These are phyloP conservation scores for Malus hybrid DNA, from an alignment of 331 rosid genomes.

Conservation along the genomic window DNA sequence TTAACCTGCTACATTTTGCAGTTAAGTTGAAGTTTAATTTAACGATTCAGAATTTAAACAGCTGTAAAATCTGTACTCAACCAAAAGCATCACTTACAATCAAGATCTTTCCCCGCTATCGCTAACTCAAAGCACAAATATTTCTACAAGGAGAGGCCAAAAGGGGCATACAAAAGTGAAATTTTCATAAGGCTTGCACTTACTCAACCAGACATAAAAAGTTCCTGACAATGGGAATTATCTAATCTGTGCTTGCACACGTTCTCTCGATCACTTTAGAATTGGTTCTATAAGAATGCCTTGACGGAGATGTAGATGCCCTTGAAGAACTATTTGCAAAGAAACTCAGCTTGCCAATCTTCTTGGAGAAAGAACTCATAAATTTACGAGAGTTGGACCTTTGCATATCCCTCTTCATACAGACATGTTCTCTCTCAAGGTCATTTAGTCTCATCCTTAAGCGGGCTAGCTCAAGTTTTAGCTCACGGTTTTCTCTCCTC, in stretches of 20 bases:
- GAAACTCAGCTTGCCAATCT: slow-evolving; percentile 61
- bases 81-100: slow-evolving; percentile 15
- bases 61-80: slow-evolving; percentile 15
- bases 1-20: background rate
- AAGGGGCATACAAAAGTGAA: slow-evolving; percentile 16
- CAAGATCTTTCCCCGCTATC: slow-evolving; percentile 26
- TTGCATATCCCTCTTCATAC: slow-evolving; percentile 95
- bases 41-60: slow-evolving; percentile 10
- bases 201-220: slow-evolving; percentile 17
- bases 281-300: slow-evolving; percentile 77
- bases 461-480: slow-evolving; percentile 85
- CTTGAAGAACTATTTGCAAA: slow-evolving; percentile 79
- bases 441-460: slow-evolving; percentile 89
- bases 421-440: slow-evolving; percentile 92
- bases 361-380: slow-evolving; percentile 82
- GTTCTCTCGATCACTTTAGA: slow-evolving; percentile 93
- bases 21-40: background rate
- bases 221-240: slow-evolving; percentile 14
- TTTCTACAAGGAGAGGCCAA: slow-evolving; percentile 35
- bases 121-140: slow-evolving; percentile 13
- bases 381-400: slow-evolving; percentile 80
- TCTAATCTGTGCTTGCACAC: slow-evolving; percentile 93
- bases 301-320: slow-evolving; percentile 90
- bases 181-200: slow-evolving; percentile 36
- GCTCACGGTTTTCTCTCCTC: slow-evolving; percentile 92